phyloP scores from a whole-genome alignment of 306 rosid genomes.

The Biancaea sappan region DNA sequence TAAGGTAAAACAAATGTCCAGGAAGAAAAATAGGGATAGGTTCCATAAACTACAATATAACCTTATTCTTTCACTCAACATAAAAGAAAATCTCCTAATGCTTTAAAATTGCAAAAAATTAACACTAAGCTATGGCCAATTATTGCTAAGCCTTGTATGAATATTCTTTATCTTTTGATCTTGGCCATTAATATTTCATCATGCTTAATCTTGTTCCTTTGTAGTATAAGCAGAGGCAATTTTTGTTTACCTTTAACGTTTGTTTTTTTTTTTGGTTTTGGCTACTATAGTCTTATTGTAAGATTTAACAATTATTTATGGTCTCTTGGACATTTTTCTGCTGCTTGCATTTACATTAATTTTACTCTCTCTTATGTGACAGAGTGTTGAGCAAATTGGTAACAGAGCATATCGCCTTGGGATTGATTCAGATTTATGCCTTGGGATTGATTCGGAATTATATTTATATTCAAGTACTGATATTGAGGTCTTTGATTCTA shows the following conservation, averaged over 20 bases:
- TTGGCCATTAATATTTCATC: background rate
- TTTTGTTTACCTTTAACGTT: conserved; percentile 24
- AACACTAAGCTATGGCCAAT: background rate
- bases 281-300: conserved; percentile 22
- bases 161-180: background rate
- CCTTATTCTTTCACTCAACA: background rate
- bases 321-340: conserved; percentile 5
- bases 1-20: conserved; percentile 5
- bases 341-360: background rate
- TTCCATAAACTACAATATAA: background rate
- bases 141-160: background rate
- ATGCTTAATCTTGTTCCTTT: background rate
- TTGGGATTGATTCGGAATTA: too few species aligned
- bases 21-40: conserved; percentile 14
- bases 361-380: conserved; percentile 41
- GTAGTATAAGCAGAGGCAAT: conserved; percentile 11
- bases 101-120: background rate
- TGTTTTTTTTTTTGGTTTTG: conserved; percentile 14
- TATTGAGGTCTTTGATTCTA: conserved; percentile 62
- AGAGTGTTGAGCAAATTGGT: conserved; percentile 94
- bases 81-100: background rate
- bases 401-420: conserved; percentile 85
- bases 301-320: background rate
- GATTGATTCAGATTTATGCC: conserved; percentile 57
- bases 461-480: conserved; percentile 92